A percentile compares a stretch with the other conserved stretches of the same genome.
These are phyloP conservation scores for Gossypium sturtianum DNA, from an alignment of 345 rosid genomes.

Conservation along the genomic window DNA sequence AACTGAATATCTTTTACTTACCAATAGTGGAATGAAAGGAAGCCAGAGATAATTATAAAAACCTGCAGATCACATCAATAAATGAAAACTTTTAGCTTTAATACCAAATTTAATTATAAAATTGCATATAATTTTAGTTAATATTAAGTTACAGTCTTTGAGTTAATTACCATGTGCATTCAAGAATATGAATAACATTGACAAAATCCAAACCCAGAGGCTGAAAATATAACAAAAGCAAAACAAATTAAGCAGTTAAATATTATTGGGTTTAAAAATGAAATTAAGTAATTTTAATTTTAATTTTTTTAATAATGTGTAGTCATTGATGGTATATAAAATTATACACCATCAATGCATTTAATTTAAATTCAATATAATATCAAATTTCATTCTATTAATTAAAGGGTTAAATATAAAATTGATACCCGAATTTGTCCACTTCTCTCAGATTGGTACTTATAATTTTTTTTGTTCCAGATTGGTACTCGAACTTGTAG, in stretches of 20 bases:
- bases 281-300: too few species aligned
- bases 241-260: not conserved
- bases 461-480: too few species aligned
- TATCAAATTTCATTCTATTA: not conserved
- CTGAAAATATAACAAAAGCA: constrained; percentile 36
- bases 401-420: not conserved
- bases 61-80: constrained; percentile 29
- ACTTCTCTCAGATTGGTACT: too few species aligned
- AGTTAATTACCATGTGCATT: constrained; percentile 51
- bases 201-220: constrained; percentile 57
- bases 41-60: constrained; percentile 65
- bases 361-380: too few species aligned
- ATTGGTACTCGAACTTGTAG: too few species aligned
- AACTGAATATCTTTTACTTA: constrained; percentile 26
- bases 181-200: constrained; percentile 63
- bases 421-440: too few species aligned
- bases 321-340: too few species aligned
- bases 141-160: not conserved
- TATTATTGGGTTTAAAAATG: not conserved
- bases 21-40: constrained; percentile 71
- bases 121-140: not conserved
- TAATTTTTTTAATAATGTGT: too few species aligned
- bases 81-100: not conserved
- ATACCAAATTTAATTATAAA: not conserved
- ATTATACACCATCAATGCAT: too few species aligned